Conservation (phyloP, 2,329 filamentous ascomycete species). For the Aspergillus carbonarius region DNA sequence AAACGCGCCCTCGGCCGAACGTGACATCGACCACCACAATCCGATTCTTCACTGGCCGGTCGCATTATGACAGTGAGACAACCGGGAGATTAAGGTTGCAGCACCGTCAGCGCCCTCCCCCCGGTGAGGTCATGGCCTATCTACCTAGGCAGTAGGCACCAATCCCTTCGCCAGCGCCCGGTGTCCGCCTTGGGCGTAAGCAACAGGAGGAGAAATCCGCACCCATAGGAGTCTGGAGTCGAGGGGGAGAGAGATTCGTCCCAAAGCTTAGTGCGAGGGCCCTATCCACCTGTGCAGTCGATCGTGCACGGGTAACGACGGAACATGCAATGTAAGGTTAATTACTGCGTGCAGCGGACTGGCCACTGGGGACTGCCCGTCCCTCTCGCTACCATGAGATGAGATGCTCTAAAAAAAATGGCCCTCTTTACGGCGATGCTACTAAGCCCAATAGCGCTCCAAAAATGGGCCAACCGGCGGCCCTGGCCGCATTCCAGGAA, state of each 20-base stretch:
- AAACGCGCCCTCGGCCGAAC: neutral
- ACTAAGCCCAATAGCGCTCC: neutral
- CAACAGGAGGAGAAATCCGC: neutral
- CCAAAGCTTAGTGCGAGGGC: neutral
- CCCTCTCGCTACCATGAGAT: neutral
- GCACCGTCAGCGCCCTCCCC: neutral
- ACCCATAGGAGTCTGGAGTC: neutral
- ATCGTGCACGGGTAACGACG: slow-evolving; percentile 22
- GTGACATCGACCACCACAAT: neutral
- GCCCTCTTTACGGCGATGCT: neutral
- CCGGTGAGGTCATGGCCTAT: neutral
- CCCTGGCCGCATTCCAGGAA: neutral
- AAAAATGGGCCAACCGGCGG: neutral
- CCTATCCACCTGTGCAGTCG: slow-evolving; percentile 16
- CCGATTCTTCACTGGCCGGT: neutral
- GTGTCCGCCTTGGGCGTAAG: neutral
- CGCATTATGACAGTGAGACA: neutral
- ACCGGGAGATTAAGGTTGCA: neutral
- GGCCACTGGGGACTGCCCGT: neutral
- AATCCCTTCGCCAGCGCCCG: neutral
- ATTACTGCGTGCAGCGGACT: slow-evolving; percentile 23
- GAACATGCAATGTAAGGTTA: slow-evolving; percentile 29
- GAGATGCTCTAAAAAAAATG: neutral
- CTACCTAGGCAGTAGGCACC: neutral
- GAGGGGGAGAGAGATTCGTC: neutral